Evolutionary conservation across 306 rosid genomes (phyloP), one percentile per base, ranked within the genome.

Genomic region (Ormosia semicastrata): DNA sequence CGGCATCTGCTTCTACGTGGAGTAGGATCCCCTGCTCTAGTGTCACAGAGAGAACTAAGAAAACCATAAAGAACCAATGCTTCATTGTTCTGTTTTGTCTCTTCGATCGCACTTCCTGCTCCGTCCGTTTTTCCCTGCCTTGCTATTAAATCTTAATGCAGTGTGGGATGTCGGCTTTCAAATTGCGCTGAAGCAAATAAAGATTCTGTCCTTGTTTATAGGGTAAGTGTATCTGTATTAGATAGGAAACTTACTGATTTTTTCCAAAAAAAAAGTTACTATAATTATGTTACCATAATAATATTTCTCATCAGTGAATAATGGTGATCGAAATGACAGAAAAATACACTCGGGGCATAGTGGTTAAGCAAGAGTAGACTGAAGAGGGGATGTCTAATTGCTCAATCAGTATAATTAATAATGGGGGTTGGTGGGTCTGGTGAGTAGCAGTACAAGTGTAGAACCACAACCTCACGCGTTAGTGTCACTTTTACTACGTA

Each of bases 1-100:
- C 98, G 60, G 49, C 94, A 15, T 85, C 92, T 73, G 89, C 90
- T 81, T 68, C 47, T 0, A 77, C 94, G 43, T 9, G 62, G 15
- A 52, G 29, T 12, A 75, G 14, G 56, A 36, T 32, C 50, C 81
- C 76, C 13, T 54, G 67, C 46, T 77, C 73, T 52, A 71, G 79
- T 43, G 87, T 75, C 13, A 81, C 76, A 39, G 37, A 62, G 2
- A 92, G 52, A 75, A 76, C 68, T 4, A 89, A 14, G 33, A 92
- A 50, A 83, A 83, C 69, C 66, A 88, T 33, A 74, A 73, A 70
- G 11, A 86, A 78, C 69, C 73, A 8, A 63, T 68, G 83, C 87
- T 49, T 85, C 92, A 83, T 89, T 82, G 3, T 49, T 57, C 66
- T 75, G 54, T 43, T 8, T 12, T 36, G 30, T 32, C 0, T 15